Evolutionary conservation across 257 asterid species (phyloP).

Genomic region (Scutellaria galericulata): DNA sequence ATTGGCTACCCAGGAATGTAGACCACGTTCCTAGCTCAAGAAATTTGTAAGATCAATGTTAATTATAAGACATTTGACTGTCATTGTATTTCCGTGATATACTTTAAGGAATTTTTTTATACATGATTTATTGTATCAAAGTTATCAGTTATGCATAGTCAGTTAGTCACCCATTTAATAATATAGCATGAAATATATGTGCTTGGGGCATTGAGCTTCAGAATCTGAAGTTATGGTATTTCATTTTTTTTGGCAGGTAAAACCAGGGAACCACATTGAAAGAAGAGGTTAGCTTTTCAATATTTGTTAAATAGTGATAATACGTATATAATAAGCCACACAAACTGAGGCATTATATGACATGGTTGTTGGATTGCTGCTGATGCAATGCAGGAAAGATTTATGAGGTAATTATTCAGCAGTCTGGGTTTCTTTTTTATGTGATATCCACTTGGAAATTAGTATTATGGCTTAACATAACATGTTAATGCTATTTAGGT

Average conservation of each 20-base stretch:
- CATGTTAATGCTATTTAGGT: slow-evolving; percentile 57
- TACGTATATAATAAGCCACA: neutral
- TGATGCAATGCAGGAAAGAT: slow-evolving; percentile 67
- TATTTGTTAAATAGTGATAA: slow-evolving; percentile 22
- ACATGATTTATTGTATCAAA: neutral
- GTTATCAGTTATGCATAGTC: neutral
- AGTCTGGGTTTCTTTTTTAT: neutral
- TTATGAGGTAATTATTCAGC: slow-evolving; percentile 66
- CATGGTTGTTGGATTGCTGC: slow-evolving; percentile 40
- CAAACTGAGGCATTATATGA: slow-evolving; percentile 35
- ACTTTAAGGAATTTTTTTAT: neutral
- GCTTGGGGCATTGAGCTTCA: slow-evolving; percentile 7
- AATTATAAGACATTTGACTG: slow-evolving; percentile 12
- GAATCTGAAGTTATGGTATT: slow-evolving; percentile 23
- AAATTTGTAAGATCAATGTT: slow-evolving; percentile 3
- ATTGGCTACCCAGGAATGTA: neutral
- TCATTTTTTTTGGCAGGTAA: slow-evolving; percentile 66
- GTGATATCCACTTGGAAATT: slow-evolving; percentile 1
- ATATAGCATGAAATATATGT: neutral
- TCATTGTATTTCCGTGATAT: slow-evolving; percentile 9
- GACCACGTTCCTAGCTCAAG: neutral
- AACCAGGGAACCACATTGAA: slow-evolving; percentile 82
- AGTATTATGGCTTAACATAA: slow-evolving; percentile 23
- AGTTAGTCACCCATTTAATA: neutral
- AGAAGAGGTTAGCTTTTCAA: slow-evolving; percentile 72